These are phyloP conservation scores for Termitomyces sp. DNA, from an alignment of 768 basidiomycete species.

Conservation along the genomic window DNA sequence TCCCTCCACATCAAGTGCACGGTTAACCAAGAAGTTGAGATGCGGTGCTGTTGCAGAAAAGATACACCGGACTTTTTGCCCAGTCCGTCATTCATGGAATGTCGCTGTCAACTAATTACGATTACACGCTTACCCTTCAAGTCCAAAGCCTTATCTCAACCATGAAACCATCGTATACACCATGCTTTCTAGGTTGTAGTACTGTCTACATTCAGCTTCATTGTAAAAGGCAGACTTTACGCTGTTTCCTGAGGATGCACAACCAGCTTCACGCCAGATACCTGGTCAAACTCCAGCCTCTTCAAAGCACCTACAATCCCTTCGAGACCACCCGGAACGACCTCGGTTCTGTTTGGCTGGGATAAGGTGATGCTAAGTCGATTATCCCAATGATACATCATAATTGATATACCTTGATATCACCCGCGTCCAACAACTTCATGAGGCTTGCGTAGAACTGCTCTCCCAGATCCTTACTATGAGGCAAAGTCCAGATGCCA, in stretches of 20 bases:
- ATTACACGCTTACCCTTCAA: too few species aligned
- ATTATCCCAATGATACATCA: background rate
- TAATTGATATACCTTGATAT: constrained; percentile 1
- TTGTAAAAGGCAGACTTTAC: constrained; percentile 3
- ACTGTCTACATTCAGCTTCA: too few species aligned
- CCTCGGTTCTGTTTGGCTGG: constrained; percentile 35
- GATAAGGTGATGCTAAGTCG: background rate
- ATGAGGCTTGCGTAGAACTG: constrained; percentile 11
- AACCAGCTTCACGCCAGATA: constrained; percentile 42
- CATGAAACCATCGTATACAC: too few species aligned
- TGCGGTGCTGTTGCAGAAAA: too few species aligned
- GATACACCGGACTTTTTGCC: too few species aligned
- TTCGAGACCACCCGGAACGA: constrained; percentile 35
- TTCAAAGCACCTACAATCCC: constrained; percentile 32
- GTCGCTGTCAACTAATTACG: too few species aligned
- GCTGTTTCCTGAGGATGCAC: constrained; percentile 33
- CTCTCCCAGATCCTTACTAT: constrained; percentile 7
- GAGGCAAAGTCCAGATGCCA: constrained; percentile 5
- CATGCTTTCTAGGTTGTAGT: too few species aligned
- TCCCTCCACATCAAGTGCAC: too few species aligned
- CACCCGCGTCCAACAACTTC: constrained; percentile 11
- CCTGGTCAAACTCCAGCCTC: constrained; percentile 26
- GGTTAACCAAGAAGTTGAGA: too few species aligned
- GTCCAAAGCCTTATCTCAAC: too few species aligned
- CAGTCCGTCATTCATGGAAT: too few species aligned